Evolutionary conservation across 805 yeast species (phyloP).

Genomic region (Ogataea philodendri): DNA sequence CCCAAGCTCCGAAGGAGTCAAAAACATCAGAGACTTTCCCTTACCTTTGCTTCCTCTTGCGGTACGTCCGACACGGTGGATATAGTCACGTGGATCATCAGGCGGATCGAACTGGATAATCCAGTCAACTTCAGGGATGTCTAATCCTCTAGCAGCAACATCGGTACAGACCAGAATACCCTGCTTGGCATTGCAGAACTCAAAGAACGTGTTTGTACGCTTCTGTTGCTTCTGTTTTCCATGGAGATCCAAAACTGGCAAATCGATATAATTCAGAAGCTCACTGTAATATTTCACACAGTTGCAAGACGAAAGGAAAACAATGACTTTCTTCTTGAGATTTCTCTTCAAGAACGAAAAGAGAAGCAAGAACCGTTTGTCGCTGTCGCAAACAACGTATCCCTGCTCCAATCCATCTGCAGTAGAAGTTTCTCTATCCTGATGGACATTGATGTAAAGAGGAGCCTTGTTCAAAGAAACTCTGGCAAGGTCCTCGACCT

Average conservation of each 20-base stretch:
- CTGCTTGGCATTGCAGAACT: conserved; percentile 94
- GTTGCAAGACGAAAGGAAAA: conserved; percentile 93
- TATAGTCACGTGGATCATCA: conserved; percentile 99
- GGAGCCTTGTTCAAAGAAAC: conserved; percentile 95
- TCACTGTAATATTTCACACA: conserved; percentile 96
- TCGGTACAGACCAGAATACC: conserved; percentile 95
- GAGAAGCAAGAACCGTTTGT: conserved; percentile 82
- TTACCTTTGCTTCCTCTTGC: conserved; percentile 89
- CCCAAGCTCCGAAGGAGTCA: conserved; percentile 91
- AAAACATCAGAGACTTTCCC: conserved; percentile 93
- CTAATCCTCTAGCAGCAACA: conserved; percentile 98
- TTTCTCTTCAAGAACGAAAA: conserved; percentile 94
- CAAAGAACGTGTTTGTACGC: conserved; percentile 96
- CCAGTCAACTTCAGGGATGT: conserved; percentile 99
- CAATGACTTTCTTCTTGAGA: conserved; percentile 87
- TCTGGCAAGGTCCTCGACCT: conserved; percentile 97
- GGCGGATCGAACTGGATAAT: conserved; percentile 99
- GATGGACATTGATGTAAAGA: conserved; percentile 86
- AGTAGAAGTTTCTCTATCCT: conserved; percentile 79
- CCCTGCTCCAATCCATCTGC: conserved; percentile 98
- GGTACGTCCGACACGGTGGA: conserved; percentile 98
- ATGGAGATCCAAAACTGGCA: conserved; percentile 94
- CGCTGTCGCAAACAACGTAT: conserved; percentile 95
- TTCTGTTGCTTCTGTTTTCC: conserved; percentile 99
- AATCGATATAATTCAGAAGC: conserved; percentile 88